Conservation (phyloP, 768 basidiomycete species). For the Mycena belliarum region DNA sequence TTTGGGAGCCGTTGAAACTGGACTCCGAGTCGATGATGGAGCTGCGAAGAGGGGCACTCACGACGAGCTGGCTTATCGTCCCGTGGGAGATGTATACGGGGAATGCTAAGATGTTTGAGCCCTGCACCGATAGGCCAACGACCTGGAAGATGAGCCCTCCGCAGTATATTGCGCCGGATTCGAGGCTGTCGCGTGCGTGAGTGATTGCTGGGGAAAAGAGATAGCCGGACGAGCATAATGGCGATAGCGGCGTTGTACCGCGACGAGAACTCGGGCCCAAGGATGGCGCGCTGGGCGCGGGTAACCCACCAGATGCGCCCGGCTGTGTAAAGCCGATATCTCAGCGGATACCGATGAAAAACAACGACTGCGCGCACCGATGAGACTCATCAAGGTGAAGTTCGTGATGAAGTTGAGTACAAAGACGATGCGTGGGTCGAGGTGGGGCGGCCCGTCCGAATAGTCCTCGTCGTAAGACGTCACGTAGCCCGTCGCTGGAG, state of each 20-base stretch:
- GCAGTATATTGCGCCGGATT: slow-evolving; percentile 18
- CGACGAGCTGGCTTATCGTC: slow-evolving; percentile 7
- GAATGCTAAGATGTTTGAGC: not conserved
- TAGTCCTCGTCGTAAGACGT: slow-evolving; percentile 19
- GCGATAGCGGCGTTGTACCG: slow-evolving; percentile 11
- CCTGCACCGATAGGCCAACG: not conserved
- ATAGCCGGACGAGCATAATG: not conserved
- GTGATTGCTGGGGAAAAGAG: not conserved
- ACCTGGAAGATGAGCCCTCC: slow-evolving; percentile 10
- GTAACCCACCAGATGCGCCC: slow-evolving; percentile 16
- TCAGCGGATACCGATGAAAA: not conserved
- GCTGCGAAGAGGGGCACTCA: not conserved
- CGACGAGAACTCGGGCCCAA: not conserved
- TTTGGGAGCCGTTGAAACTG: too few relatives aligned
- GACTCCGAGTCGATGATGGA: not conserved
- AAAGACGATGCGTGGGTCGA: slow-evolving; percentile 14
- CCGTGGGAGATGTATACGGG: slow-evolving; percentile 11
- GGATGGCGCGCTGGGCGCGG: not conserved
- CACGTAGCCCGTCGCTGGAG: slow-evolving; percentile 8
- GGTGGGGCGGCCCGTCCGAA: not conserved
- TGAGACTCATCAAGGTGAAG: slow-evolving; percentile 9
- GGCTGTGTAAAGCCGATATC: not conserved
- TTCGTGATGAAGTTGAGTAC: slow-evolving; percentile 7
- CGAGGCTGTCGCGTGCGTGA: not conserved
- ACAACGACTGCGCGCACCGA: not conserved